Percentiles rank a stretch among this genome's conserved stretches.
Conservation (phyloP, 1,139 yeast species). For the Geotrichum restrictum region DNA sequence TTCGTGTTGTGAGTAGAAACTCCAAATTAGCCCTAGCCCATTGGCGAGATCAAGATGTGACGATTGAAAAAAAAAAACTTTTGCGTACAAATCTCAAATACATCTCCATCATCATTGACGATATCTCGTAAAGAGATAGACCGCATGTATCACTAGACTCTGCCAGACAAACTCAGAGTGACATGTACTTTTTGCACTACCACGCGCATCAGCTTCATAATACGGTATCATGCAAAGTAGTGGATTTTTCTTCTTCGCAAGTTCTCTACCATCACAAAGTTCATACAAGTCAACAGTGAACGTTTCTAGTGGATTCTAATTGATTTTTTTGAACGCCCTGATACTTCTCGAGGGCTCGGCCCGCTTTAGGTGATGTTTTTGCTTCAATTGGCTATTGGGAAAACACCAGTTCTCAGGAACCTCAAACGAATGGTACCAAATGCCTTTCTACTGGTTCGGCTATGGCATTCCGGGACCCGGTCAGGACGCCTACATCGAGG, state of each 20-base stretch:
- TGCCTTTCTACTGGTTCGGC: too few relatives aligned
- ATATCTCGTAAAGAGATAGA: too few relatives aligned
- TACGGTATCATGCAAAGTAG: not conserved
- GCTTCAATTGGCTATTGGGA: not conserved
- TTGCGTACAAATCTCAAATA: not conserved
- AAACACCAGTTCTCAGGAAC: not conserved
- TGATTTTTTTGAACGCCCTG: not conserved
- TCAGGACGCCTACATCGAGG: too few relatives aligned
- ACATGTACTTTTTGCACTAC: not conserved
- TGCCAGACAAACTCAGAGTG: too few relatives aligned
- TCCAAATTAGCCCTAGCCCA: not conserved
- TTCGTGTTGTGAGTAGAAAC: not conserved
- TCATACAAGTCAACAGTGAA: not conserved
- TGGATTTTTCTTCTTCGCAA: not conserved
- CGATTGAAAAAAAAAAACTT: not conserved
- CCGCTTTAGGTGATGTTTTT: slow-evolving; percentile 2
- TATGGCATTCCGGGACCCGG: too few relatives aligned
- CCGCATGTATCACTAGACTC: too few relatives aligned
- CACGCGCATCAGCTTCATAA: not conserved
- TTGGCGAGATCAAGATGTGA: not conserved
- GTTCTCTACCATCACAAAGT: not conserved
- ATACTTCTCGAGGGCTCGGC: not conserved
- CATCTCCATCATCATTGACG: too few relatives aligned
- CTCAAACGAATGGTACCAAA: not conserved
- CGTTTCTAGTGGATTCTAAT: not conserved